Evolutionary conservation across 352 stramenopile species (phyloP).

Genomic region (Globisporangium emineosum): DNA sequence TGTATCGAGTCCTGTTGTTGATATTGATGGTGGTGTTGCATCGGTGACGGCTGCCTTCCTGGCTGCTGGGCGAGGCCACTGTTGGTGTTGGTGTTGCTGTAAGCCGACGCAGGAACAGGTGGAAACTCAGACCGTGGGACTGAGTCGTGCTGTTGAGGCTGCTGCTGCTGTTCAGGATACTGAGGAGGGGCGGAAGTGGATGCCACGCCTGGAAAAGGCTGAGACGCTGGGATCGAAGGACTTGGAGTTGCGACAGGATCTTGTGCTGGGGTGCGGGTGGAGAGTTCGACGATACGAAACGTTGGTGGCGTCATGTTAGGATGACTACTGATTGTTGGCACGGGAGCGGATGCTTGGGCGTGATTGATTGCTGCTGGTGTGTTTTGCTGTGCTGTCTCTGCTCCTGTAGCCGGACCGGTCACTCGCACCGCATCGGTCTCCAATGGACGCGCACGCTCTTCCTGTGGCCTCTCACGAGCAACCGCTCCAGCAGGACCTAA

Average conservation of each 20-base stretch:
- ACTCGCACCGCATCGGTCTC: not conserved
- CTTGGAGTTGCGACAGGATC: not conserved
- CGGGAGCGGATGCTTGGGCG: not conserved
- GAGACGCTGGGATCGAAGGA: not conserved
- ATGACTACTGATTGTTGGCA: not conserved
- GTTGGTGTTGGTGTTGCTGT: not conserved
- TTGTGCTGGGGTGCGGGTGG: not conserved
- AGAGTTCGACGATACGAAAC: not conserved
- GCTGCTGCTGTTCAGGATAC: constrained; percentile 3
- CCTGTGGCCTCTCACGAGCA: not conserved
- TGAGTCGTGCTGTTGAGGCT: not conserved
- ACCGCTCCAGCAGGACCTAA: not conserved
- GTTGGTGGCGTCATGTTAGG: not conserved
- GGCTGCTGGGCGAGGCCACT: not conserved
- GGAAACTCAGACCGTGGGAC: not conserved
- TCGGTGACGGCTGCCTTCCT: not conserved
- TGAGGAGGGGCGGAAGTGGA: not conserved
- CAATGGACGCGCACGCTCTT: not conserved
- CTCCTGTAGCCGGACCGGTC: not conserved
- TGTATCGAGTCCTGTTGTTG: not conserved
- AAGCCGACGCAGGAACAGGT: not conserved
- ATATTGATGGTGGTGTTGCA: not conserved
- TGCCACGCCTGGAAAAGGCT: not conserved
- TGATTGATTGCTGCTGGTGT: not conserved
- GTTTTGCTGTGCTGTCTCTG: not conserved